Evolutionary conservation across 2,329 filamentous ascomycete species (phyloP), one percentile per base, ranked within the genome.

Genomic region (Aspergillus floridensis): DNA sequence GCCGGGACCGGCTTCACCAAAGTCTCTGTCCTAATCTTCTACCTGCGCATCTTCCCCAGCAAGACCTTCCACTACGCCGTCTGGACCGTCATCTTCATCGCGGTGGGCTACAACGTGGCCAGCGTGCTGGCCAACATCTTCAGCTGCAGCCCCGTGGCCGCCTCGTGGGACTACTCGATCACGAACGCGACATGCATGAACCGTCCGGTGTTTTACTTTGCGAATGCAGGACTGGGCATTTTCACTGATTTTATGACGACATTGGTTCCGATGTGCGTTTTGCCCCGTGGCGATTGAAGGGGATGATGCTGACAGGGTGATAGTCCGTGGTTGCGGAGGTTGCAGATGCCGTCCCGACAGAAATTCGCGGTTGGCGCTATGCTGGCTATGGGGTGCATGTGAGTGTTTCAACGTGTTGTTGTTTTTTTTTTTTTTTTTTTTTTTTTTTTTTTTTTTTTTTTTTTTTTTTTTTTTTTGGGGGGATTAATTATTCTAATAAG

Each of bases 211-310:
- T 69, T 72, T 53, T 73, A 73, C 44, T 70, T 71, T 56, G 66
- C 66, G 8, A 73, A 70, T 52, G 67, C 66, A 3, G 68, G 66
- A 21, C 32, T 72, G 51, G 63, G 64, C 2, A 72, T 72, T 7
- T 67, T 69, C 14, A 73, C 68, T 0, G 69, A 72, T 52, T 68
- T 72, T 48, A 63, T 66, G n/a, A 72, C 68, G 5, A 65, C 72
- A 0, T 54, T 67, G 29, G 65, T 71, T 31, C 68, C 69, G 16
- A 68, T 72, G 69, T 72, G 60, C 19, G 66, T 67, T 12, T 14
- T 38, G 14, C 1, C 14, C 12, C n/a, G 46, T 2, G 3, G 21
- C 8, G 38, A 21, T 4, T 14, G 11, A 11, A 50, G 12, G 8
- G 22, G 6, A 11, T 16, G 29, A 19, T 31, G 48, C 56, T 59